Evolutionary conservation across 169 alveolate genomes (phyloP).

Genomic region (Plasmodium reichenowi): DNA sequence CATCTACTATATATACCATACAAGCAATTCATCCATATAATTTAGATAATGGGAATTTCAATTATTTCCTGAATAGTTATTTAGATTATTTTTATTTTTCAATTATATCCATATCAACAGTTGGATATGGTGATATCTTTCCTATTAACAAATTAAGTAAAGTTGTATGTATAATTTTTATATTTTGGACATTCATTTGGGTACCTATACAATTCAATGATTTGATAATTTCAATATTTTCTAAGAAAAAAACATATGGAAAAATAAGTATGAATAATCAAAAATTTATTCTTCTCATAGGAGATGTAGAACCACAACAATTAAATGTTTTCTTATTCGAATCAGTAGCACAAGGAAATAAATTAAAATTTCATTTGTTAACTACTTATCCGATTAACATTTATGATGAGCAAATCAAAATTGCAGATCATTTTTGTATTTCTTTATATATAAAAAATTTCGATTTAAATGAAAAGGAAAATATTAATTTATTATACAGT

Average conservation of each 20-base stretch:
- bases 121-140: slow-evolving; percentile 86
- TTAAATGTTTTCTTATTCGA: slow-evolving; percentile 80
- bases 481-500: slow-evolving; percentile 54
- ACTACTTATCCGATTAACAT: slow-evolving; percentile 62
- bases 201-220: slow-evolving; percentile 84
- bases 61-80: slow-evolving; percentile 50
- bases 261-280: slow-evolving; percentile 80
- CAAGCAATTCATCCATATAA: slow-evolving; percentile 72
- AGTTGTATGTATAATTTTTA: slow-evolving; percentile 79
- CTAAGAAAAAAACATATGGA: slow-evolving; percentile 78
- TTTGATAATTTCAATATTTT: slow-evolving; percentile 79
- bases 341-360: slow-evolving; percentile 73
- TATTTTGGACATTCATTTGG: slow-evolving; percentile 84
- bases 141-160: slow-evolving; percentile 82
- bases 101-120: slow-evolving; percentile 86
- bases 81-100: slow-evolving; percentile 82
- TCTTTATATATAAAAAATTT: slow-evolving; percentile 56
- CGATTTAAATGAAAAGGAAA: slow-evolving; percentile 65
- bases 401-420: slow-evolving; percentile 62
- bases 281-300: slow-evolving; percentile 80
- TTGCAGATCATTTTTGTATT: slow-evolving; percentile 52
- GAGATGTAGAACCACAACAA: slow-evolving; percentile 85
- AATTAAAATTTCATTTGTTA: slow-evolving; percentile 62
- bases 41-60: slow-evolving; percentile 19
- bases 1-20: slow-evolving; percentile 65